Percentiles rank a stretch among this genome's conserved stretches.
These are phyloP conservation scores for Persicaria tinctoria DNA, from an alignment of 148 eudicot species.

Conservation along the genomic window DNA sequence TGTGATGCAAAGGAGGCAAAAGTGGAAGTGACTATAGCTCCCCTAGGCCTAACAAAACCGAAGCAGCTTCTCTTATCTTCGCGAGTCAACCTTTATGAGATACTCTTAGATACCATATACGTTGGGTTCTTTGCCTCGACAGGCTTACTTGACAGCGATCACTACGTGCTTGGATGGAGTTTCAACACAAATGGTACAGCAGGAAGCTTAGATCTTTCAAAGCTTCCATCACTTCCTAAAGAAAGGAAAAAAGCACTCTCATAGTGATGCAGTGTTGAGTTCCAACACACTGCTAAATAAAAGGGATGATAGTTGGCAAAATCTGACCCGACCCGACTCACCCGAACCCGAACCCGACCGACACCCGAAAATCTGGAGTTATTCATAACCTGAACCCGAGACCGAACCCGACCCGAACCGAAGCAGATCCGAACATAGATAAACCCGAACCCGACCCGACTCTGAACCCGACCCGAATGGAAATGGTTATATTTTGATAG, in stretches of 20 bases:
- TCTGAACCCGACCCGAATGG: no score
- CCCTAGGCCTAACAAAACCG: neutral
- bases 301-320: no score
- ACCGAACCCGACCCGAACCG: no score
- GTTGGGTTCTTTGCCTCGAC: slow-evolving; percentile 17
- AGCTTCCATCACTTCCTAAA: slow-evolving; percentile 11
- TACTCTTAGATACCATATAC: slow-evolving; percentile 9
- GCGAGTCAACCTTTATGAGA: neutral
- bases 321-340: no score
- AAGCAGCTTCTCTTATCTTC: neutral
- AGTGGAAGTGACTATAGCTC: slow-evolving; percentile 7
- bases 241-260: neutral
- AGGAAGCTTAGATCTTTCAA: slow-evolving; percentile 3
- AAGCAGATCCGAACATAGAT: no score
- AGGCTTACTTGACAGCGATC: neutral
- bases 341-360: no score
- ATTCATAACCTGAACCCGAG: no score
- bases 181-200: slow-evolving; percentile 12
- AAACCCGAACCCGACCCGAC: no score
- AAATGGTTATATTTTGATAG: no score
- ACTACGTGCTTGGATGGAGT: slow-evolving; percentile 20
- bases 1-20: neutral
- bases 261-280: no score
- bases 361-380: no score
- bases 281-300: no score